Base-by-base conservation (phyloP, 495 filamentous ascomycete species). In the Letharia columbiana region DNA sequence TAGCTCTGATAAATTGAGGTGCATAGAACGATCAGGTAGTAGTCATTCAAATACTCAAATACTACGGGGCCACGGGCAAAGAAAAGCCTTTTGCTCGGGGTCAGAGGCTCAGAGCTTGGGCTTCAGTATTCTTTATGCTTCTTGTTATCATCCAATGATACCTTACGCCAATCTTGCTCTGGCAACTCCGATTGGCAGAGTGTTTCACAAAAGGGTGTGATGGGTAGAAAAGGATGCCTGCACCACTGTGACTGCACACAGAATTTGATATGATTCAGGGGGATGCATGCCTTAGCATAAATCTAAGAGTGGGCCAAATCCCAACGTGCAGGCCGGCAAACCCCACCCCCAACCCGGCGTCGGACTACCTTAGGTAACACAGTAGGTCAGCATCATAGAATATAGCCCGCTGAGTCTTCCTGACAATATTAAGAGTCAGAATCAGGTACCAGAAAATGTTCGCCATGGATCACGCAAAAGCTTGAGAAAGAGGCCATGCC, bases 221-320 rank as follows among this genome's bases (percentile, higher is more conserved):
- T 56, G 52, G 31, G 52, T 35, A 18, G 7, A 35, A 33, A 31
- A 23, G n/a, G 0, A 28, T 28, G 23, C 23, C 23, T 28, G 23
- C 23, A 28, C 23, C 23, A 28, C 23, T 28, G 1, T 57, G 33
- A 6, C 33, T 37, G 54, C 15, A 37, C 54, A 20, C 31, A 37
- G 31, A 4, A 57, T 37, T 57, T 20, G 54, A 57, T 57, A 37
- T 56, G 12, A 57, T 57, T 57, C 54, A 37, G 54, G 54, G 54
- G 54, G 54, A 15, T 57, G 54, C 54, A 57, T 57, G 33, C 33
- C 17, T 37, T 37, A 57, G 54, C 54, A 35, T 57, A 20, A 37
- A 28, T 28, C 23, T 20, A 0, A 35, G 54, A 57, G 54, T 57
- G 33, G 54, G 44, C 44, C 44, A 28, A 28, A 28, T 28, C 23